Base-by-base conservation (phyloP, 2,329 filamentous ascomycete genomes). In the Phoma sp. region DNA sequence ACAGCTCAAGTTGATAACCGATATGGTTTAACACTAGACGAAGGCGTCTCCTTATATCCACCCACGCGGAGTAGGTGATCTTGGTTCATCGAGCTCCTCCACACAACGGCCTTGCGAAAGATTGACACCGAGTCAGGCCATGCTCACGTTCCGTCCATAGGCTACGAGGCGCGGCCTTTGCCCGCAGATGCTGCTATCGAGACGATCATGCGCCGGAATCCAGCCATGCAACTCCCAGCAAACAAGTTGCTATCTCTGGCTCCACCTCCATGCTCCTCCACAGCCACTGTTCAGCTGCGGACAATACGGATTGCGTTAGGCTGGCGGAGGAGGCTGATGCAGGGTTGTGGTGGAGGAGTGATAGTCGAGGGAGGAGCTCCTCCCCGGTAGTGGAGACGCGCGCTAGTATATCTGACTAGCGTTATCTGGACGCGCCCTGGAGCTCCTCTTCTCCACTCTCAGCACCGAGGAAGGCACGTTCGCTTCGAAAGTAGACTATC, bases 291-390 rank as follows among this genome's bases (percentile, higher is more conserved):
- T 27, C 10, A 33, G 13, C 29, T 21, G 21, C 37, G 25, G 13
- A 35, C 5, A 22, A 41, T 29, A 32, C 39, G 13, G 22, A 44
- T 38, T 2, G 33, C 29, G 51, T 43, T 49, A 49, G 36, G 8
- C 12, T 17, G 39, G 10, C 27, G 21, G 19, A 39, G 21, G 35
- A 33, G 22, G 40, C 17, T 33, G 39, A 35, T 49, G 39, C 21
- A 43, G 31, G 21, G 12, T 4, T 35, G 39, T 25, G 27, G 25
- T 19, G 24, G 45, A 44, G 32, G 43, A 43, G 48, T 49, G 44
- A 31, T 51, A 24, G 31, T 43, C 39, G 35, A 41, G 48, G 46
- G 59, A 62, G 59, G 56, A 59, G 56, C 56, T 59, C 56, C 56
- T 59, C 59, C 53, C 49, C 19, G 37, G 17, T 8, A 47, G 50